A percentile compares a stretch with the other conserved stretches of the same genome.
phyloP scores from a whole-genome alignment of 2,329 filamentous ascomycete genomes.

The Macrophomina tecta region DNA sequence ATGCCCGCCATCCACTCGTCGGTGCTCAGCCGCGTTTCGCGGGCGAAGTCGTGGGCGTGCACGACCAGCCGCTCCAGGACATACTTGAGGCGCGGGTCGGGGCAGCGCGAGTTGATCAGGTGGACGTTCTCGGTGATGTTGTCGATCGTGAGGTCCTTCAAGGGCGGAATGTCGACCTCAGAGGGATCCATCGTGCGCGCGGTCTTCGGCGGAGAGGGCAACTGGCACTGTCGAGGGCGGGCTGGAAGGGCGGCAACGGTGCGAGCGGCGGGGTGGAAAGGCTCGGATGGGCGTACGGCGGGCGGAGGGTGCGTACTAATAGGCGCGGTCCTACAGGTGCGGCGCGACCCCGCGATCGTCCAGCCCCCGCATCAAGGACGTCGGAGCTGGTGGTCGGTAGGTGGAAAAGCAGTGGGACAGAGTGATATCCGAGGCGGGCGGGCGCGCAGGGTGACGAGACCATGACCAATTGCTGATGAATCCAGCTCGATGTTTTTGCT shows the following conservation, averaged over 20 bases:
- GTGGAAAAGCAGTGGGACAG: not conserved
- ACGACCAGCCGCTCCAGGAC: constrained; percentile 75
- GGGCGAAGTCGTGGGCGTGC: constrained; percentile 81
- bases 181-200: constrained; percentile 49
- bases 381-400: constrained; percentile 22
- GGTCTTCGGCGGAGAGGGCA: not conserved
- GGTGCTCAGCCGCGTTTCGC: constrained; percentile 77
- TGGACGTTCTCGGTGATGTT: constrained; percentile 81
- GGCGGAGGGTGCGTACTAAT: constrained; percentile 17
- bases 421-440: not conserved
- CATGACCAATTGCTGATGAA: constrained; percentile 26
- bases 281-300: not conserved
- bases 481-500: not conserved
- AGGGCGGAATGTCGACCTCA: constrained; percentile 54
- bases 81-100: constrained; percentile 71
- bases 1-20: constrained; percentile 80
- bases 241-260: not conserved
- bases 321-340: constrained; percentile 14
- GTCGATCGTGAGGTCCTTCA: constrained; percentile 76
- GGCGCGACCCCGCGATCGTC: constrained; percentile 24
- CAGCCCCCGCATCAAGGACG: constrained; percentile 16
- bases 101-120: constrained; percentile 74
- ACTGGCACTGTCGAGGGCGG: not conserved
- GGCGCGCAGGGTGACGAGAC: too few species aligned
- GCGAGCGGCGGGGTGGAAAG: too few species aligned